These are phyloP conservation scores for Flueggea neowawraea DNA, from an alignment of 441 rosid genomes.

Conservation along the genomic window DNA sequence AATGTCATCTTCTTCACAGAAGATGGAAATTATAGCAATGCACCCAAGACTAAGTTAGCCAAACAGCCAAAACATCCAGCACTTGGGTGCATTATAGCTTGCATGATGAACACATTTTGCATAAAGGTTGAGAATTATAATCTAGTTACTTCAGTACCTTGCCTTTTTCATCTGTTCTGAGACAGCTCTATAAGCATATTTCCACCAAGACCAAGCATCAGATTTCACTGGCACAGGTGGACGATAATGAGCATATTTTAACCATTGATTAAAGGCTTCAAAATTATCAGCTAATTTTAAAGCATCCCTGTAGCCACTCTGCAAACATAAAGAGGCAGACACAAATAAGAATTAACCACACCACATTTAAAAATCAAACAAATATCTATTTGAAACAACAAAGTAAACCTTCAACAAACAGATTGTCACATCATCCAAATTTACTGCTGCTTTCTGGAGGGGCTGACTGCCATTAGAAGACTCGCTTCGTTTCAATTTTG, in stretches of 20 bases:
- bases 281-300: slow-evolving; percentile 95
- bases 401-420: slow-evolving; percentile 86
- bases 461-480: slow-evolving; percentile 47
- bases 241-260: slow-evolving; percentile 90
- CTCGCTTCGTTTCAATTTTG: slow-evolving; percentile 49
- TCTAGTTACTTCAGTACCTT: slow-evolving; percentile 44
- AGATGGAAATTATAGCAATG: too few species aligned
- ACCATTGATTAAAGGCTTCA: slow-evolving; percentile 84
- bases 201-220: slow-evolving; percentile 94
- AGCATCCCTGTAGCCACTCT: slow-evolving; percentile 91
- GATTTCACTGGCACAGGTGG: slow-evolving; percentile 74
- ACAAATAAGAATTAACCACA: slow-evolving; percentile 19
- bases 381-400: slow-evolving; percentile 11
- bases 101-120: too few species aligned
- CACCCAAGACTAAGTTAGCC: too few species aligned
- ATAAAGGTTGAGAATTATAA: not conserved
- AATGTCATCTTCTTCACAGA: too few species aligned
- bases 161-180: slow-evolving; percentile 89
- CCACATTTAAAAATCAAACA: slow-evolving; percentile 14
- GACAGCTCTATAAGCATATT: slow-evolving; percentile 80
- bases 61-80: too few species aligned
- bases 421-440: slow-evolving; percentile 95
- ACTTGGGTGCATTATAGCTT: too few species aligned
- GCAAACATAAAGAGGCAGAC: slow-evolving; percentile 26
- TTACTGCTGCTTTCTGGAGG: slow-evolving; percentile 79